Evolutionary conservation across 2,329 filamentous ascomycete species (phyloP).

Genomic region (Arthrobotrys sinensis): DNA sequence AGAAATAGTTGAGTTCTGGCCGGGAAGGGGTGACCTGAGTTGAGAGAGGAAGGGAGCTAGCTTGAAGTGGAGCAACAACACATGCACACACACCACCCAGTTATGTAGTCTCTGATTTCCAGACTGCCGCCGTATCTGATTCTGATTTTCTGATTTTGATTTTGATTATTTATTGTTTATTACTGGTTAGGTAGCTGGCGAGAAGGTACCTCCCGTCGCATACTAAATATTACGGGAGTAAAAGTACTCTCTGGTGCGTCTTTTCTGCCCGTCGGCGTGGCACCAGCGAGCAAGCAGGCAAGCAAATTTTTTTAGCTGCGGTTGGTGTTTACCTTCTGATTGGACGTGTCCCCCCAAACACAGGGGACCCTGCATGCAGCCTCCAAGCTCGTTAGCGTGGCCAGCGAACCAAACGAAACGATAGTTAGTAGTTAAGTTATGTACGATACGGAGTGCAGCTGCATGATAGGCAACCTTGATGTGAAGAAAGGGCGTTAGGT

Average conservation of each 20-base stretch:
- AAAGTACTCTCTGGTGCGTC: slow-evolving; percentile 4
- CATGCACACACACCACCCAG: neutral
- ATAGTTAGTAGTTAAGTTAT: too few relatives aligned
- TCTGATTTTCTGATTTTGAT: too few relatives aligned
- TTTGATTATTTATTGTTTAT: too few relatives aligned
- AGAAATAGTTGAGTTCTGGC: slow-evolving; percentile 40
- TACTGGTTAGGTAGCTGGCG: too few relatives aligned
- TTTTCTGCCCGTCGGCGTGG: slow-evolving; percentile 43
- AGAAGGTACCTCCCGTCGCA: neutral
- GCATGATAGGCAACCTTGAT: slow-evolving; percentile 25
- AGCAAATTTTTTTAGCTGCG: slow-evolving; percentile 48
- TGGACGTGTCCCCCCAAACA: slow-evolving; percentile 57
- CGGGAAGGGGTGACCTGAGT: slow-evolving; percentile 24
- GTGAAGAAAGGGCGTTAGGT: too few relatives aligned
- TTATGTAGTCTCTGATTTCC: too few relatives aligned
- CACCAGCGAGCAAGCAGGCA: slow-evolving; percentile 17
- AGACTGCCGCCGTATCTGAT: too few relatives aligned
- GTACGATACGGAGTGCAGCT: slow-evolving; percentile 27
- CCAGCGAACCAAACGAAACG: slow-evolving; percentile 17
- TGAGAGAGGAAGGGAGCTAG: slow-evolving; percentile 22
- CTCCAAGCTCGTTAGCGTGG: slow-evolving; percentile 8
- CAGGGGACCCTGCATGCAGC: slow-evolving; percentile 54
- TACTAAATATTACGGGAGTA: neutral
- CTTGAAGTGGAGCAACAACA: slow-evolving; percentile 36
- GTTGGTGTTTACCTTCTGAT: slow-evolving; percentile 54